Evolutionary conservation across 805 yeast genomes (phyloP).

Genomic region (Candida peoriensis): DNA sequence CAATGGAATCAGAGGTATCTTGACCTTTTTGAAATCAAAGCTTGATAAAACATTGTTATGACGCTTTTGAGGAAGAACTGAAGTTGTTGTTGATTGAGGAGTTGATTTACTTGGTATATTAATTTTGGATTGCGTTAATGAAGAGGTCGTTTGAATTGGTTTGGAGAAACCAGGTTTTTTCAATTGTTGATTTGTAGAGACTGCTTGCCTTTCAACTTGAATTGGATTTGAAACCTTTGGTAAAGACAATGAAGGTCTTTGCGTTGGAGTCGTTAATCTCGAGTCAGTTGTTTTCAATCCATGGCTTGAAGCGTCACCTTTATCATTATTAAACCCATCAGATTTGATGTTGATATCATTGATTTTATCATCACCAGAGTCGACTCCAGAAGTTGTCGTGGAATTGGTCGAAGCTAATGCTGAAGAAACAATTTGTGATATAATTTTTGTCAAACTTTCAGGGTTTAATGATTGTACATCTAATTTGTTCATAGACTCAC

Average conservation of each 20-base stretch:
- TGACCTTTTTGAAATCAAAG: slow-evolving; percentile 22
- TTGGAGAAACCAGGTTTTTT: too few species aligned
- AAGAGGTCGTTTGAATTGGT: too few species aligned
- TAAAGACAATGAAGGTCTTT: too few species aligned
- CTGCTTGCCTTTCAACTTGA: too few species aligned
- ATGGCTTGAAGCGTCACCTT: background rate
- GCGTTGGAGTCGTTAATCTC: too few species aligned
- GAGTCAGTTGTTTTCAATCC: too few species aligned
- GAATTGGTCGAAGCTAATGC: slow-evolving; percentile 8
- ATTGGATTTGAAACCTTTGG: too few species aligned
- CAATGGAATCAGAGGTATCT: slow-evolving; percentile 21
- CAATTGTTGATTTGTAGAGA: too few species aligned
- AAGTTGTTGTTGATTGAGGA: background rate
- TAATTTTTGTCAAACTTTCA: slow-evolving; percentile 22
- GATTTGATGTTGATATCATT: background rate
- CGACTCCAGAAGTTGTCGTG: background rate
- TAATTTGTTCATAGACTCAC: slow-evolving; percentile 31
- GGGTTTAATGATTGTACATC: slow-evolving; percentile 42
- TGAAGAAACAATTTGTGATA: slow-evolving; percentile 21
- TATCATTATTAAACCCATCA: background rate
- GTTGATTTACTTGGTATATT: background rate
- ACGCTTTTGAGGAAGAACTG: slow-evolving; percentile 16
- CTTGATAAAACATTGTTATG: slow-evolving; percentile 17
- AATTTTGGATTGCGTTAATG: background rate
- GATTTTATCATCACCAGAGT: background rate